A percentile compares a stretch with the other conserved stretches of the same genome.
Conservation (phyloP, 108 stramenopile species). For the Nitzschia sp. region DNA sequence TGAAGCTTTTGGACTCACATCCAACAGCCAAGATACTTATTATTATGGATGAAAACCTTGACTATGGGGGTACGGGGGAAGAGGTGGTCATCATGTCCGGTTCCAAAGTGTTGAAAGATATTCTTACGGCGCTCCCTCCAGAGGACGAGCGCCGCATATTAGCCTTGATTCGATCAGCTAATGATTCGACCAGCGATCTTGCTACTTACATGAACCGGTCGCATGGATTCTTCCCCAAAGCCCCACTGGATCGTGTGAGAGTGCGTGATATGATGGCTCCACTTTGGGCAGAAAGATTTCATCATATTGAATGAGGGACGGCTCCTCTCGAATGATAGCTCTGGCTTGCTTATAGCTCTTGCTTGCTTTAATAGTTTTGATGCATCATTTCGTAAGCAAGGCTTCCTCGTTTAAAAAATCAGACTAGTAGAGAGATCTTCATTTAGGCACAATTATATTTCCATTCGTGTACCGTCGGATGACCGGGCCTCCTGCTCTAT, state of each 20-base stretch:
- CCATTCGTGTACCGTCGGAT: conserved; percentile 45
- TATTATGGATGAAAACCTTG: conserved; percentile 72
- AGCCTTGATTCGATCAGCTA: conserved; percentile 54
- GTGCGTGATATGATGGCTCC: conserved; percentile 49
- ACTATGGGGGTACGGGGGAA: conserved; percentile 42
- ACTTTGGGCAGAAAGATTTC: conserved; percentile 34
- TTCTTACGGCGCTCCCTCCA: conserved; percentile 20
- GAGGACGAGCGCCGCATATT: conserved; percentile 31
- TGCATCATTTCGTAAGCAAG: too few species aligned
- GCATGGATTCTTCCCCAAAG: conserved; percentile 67
- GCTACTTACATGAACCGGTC: conserved; percentile 43
- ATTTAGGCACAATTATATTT: conserved; percentile 36
- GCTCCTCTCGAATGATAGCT: too few species aligned
- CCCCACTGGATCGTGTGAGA: conserved; percentile 32
- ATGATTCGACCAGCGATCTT: conserved; percentile 59
- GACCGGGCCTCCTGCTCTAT: conserved; percentile 21
- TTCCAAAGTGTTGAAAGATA: conserved; percentile 33
- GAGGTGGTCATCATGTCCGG: conserved; percentile 48
- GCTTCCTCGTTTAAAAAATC: too few species aligned
- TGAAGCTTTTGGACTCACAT: conserved; percentile 40
- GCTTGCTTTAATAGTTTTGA: too few species aligned
- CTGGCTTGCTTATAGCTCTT: too few species aligned
- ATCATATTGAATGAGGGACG: not conserved
- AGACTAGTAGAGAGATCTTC: conserved; percentile 1
- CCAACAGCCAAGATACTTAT: conserved; percentile 47